These are phyloP conservation scores for Fusarium hainanense DNA, from an alignment of 2,329 filamentous ascomycete genomes.

Conservation along the genomic window DNA sequence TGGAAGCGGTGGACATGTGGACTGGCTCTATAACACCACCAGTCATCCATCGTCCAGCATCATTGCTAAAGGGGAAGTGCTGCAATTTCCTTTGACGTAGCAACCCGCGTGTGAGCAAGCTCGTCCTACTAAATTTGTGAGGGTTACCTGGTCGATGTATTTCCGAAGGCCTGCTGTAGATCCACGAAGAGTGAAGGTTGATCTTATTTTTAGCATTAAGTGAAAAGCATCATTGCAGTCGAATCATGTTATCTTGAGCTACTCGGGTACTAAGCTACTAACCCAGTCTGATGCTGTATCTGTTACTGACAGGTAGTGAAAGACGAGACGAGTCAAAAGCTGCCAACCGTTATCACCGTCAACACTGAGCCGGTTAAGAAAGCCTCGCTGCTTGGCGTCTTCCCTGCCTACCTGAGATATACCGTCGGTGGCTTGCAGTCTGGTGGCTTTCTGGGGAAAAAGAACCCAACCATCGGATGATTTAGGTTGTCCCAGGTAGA, in stretches of 20 bases:
- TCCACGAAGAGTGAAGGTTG: constrained; percentile 22
- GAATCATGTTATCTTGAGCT: not conserved
- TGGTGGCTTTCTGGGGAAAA: constrained; percentile 31
- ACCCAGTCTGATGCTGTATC: not conserved
- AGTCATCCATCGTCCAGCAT: constrained; percentile 14
- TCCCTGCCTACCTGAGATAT: not conserved
- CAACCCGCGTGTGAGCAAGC: constrained; percentile 25
- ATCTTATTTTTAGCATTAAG: constrained; percentile 33
- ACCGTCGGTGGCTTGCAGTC: constrained; percentile 11
- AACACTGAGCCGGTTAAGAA: not conserved
- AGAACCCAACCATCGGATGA: not conserved
- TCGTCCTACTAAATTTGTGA: not conserved
- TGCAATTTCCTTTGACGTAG: constrained; percentile 36
- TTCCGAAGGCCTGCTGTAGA: constrained; percentile 27
- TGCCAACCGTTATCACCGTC: not conserved
- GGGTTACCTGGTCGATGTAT: constrained; percentile 10
- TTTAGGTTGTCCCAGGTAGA: not conserved
- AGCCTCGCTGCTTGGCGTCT: not conserved
- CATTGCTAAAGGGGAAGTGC: constrained; percentile 27
- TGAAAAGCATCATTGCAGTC: constrained; percentile 1
- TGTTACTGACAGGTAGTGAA: not conserved
- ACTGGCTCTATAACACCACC: constrained; percentile 17
- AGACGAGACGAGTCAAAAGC: not conserved
- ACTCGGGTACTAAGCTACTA: too few relatives aligned
- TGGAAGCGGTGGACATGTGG: constrained; percentile 41